Evolutionary conservation across 805 yeast genomes (phyloP).

Genomic region (Suhomyces pyralidae): DNA sequence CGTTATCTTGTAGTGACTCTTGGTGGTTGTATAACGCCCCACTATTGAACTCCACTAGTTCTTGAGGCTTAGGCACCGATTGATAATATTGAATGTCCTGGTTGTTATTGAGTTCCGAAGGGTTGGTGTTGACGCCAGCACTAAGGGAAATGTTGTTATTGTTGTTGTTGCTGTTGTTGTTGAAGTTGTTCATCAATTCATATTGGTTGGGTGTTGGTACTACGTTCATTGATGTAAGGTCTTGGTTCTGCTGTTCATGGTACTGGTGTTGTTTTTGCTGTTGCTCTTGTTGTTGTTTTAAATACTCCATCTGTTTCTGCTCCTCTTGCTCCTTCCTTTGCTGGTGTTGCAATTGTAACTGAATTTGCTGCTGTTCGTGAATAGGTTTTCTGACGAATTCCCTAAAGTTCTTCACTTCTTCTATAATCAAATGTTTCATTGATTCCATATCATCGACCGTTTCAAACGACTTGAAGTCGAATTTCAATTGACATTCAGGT

Average conservation of each 20-base stretch:
- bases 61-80: constrained; percentile 44
- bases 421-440: constrained; percentile 73
- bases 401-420: constrained; percentile 77
- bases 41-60: constrained; percentile 33
- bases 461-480: constrained; percentile 82
- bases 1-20: neutral
- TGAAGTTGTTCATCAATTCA: constrained; percentile 12
- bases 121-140: constrained; percentile 18
- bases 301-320: constrained; percentile 9
- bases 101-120: constrained; percentile 15
- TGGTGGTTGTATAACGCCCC: constrained; percentile 4
- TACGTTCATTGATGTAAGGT: constrained; percentile 4
- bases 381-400: constrained; percentile 78
- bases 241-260: neutral
- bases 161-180: constrained; percentile 4
- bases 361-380: constrained; percentile 47
- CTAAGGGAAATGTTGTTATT: neutral
- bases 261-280: constrained; percentile 4
- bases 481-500: constrained; percentile 73
- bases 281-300: constrained; percentile 14
- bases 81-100: constrained; percentile 30
- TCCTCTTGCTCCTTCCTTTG: constrained; percentile 24
- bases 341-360: constrained; percentile 31
- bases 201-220: constrained; percentile 6
- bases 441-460: constrained; percentile 72